Evolutionary conservation across 2,329 filamentous ascomycete genomes (phyloP).

Genomic region (Aspergillus awamori): DNA sequence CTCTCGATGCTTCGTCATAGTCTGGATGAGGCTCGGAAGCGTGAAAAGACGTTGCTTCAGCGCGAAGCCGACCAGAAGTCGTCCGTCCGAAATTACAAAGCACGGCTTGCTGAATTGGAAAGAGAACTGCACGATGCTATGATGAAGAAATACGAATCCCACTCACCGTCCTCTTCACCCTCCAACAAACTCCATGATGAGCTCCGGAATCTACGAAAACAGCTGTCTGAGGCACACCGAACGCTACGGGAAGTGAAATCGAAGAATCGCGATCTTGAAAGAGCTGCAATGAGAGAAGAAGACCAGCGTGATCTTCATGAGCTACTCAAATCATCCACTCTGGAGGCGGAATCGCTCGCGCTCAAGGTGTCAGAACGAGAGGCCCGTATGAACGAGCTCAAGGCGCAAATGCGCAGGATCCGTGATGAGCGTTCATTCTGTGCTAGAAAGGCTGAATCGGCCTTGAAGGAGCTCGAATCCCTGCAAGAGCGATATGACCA

Average conservation of each 20-base stretch:
- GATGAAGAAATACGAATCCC: constrained; percentile 54
- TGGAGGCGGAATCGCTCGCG: constrained; percentile 67
- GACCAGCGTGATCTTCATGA: constrained; percentile 50
- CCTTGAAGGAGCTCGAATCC: constrained; percentile 47
- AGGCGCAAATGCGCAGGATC: constrained; percentile 65
- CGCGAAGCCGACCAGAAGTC: constrained; percentile 68
- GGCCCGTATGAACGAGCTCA: constrained; percentile 60
- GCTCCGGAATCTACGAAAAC: constrained; percentile 60
- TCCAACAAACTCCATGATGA: constrained; percentile 53
- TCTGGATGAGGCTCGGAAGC: constrained; percentile 65
- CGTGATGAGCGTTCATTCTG: constrained; percentile 50
- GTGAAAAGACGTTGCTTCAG: constrained; percentile 66
- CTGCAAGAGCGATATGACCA: constrained; percentile 66
- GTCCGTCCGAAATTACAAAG: constrained; percentile 64
- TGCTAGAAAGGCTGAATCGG: constrained; percentile 44
- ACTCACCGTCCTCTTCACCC: constrained; percentile 58
- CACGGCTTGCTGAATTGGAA: constrained; percentile 68
- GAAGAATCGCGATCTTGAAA: constrained; percentile 55
- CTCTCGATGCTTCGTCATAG: constrained; percentile 65
- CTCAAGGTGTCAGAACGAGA: constrained; percentile 72
- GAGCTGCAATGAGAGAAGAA: constrained; percentile 51
- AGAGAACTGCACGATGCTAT: constrained; percentile 66
- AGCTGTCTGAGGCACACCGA: constrained; percentile 63
- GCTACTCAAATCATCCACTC: constrained; percentile 50
- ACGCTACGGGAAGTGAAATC: constrained; percentile 59